Evolutionary conservation across 116 monocot genomes (phyloP).

Genomic region (Zostera marina): DNA sequence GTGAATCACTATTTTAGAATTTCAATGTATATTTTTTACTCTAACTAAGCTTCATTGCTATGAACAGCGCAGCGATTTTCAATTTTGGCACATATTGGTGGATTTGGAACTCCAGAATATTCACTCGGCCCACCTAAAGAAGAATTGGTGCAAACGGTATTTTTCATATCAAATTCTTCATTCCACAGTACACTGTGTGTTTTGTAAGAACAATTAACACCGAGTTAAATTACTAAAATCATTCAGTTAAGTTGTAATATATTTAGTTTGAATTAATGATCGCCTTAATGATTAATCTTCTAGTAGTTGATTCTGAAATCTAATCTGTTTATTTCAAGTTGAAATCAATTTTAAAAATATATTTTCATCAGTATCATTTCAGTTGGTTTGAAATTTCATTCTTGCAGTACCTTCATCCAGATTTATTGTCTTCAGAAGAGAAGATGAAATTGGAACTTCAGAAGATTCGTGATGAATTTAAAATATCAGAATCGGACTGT

Average conservation of each 20-base stretch:
- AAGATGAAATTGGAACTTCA: constrained; percentile 83
- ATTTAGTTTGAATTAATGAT: too few species aligned
- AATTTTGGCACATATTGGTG: constrained; percentile 2
- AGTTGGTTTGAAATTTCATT: constrained; percentile 1
- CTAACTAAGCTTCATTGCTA: neutral
- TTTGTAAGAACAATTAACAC: neutral
- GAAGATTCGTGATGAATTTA: constrained; percentile 85
- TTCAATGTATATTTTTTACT: neutral
- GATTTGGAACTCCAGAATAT: constrained; percentile 8
- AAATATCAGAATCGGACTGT: constrained; percentile 94
- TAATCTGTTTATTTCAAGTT: neutral
- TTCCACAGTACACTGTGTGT: neutral
- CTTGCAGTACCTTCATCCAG: constrained; percentile 74
- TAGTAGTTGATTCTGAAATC: neutral
- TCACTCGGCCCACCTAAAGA: constrained; percentile 4
- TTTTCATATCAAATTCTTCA: too few species aligned
- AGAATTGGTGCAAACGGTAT: constrained; percentile 10
- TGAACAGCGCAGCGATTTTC: neutral
- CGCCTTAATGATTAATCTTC: too few species aligned
- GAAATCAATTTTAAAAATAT: neutral
- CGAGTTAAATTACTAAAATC: too few species aligned
- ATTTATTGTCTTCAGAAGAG: constrained; percentile 85
- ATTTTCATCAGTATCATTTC: neutral
- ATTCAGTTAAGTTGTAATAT: too few species aligned
- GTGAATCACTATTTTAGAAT: too few species aligned